These are phyloP conservation scores for Phytophthora pisi DNA, from an alignment of 352 stramenopile genomes.

Conservation along the genomic window DNA sequence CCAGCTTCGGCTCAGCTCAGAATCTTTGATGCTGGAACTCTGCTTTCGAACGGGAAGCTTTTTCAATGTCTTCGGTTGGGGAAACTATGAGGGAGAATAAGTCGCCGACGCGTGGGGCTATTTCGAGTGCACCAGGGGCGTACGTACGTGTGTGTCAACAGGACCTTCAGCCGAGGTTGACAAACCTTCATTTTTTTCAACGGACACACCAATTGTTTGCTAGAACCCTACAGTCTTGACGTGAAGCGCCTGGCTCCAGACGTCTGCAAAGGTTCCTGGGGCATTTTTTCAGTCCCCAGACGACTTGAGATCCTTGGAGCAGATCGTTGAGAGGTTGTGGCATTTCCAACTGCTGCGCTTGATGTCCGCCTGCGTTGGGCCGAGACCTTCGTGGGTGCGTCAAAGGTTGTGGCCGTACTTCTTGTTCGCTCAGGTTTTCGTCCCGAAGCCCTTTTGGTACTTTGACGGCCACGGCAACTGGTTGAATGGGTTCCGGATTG, in stretches of 20 bases:
- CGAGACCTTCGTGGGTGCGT: constrained; percentile 25
- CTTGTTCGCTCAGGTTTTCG: neutral
- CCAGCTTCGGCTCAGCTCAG: neutral
- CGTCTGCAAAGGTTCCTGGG: neutral
- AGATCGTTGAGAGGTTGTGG: neutral
- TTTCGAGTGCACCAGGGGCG: constrained; percentile 2
- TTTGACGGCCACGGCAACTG: constrained; percentile 4
- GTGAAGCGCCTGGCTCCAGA: constrained; percentile 7
- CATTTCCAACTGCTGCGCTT: neutral
- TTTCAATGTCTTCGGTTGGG: neutral
- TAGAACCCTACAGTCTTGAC: constrained; percentile 1
- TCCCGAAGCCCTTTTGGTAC: constrained; percentile 3
- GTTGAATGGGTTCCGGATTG: neutral
- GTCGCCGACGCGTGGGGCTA: neutral
- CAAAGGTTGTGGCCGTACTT: constrained; percentile 7
- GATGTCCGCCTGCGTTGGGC: constrained; percentile 16
- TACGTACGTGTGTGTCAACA: neutral
- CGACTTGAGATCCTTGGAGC: neutral
- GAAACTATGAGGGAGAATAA: neutral
- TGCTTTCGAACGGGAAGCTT: neutral
- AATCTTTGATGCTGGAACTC: neutral
- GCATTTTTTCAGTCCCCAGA: constrained; percentile 4
- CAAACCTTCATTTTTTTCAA: neutral
- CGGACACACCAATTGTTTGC: neutral
- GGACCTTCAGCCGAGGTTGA: neutral